phyloP scores from a whole-genome alignment of 1,139 yeast species.

The Geotrichum cucujoidarum region DNA sequence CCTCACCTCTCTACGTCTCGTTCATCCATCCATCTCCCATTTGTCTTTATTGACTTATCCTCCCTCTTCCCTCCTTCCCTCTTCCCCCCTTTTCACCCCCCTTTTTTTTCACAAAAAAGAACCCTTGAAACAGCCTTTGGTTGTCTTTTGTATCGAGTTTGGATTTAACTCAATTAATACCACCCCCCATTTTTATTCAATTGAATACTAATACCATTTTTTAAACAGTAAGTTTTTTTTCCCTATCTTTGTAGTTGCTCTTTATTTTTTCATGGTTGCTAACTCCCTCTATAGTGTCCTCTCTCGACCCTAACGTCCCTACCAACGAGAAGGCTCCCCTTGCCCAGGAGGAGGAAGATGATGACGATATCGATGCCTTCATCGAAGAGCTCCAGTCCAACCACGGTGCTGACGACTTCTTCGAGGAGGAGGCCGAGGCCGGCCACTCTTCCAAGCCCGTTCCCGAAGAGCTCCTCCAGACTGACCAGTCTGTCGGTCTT shows the following conservation, averaged over 20 bases:
- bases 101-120: not conserved
- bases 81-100: not conserved
- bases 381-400: constrained; percentile 86
- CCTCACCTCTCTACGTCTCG: not conserved
- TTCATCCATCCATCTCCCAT: not conserved
- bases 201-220: not conserved
- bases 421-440: constrained; percentile 44
- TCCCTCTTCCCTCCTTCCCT: not conserved
- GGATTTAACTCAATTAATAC: not conserved
- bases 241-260: no score
- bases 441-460: constrained; percentile 55
- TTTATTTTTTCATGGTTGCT: not conserved
- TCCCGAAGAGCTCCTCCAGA: constrained; percentile 84
- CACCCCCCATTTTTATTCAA: not conserved
- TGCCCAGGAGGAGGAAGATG: constrained; percentile 46
- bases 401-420: constrained; percentile 56
- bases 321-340: constrained; percentile 40
- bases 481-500: constrained; percentile 80
- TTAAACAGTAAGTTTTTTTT: not conserved
- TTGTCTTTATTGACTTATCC: not conserved
- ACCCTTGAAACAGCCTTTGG: not conserved
- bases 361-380: constrained; percentile 84
- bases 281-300: constrained; percentile 8
- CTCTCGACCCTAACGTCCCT: constrained; percentile 31
- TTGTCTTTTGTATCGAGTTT: not conserved